Evolutionary conservation across 2,329 filamentous ascomycete species (phyloP), one percentile per base, ranked within the genome.

Genomic region (Paradendryphiella salina): DNA sequence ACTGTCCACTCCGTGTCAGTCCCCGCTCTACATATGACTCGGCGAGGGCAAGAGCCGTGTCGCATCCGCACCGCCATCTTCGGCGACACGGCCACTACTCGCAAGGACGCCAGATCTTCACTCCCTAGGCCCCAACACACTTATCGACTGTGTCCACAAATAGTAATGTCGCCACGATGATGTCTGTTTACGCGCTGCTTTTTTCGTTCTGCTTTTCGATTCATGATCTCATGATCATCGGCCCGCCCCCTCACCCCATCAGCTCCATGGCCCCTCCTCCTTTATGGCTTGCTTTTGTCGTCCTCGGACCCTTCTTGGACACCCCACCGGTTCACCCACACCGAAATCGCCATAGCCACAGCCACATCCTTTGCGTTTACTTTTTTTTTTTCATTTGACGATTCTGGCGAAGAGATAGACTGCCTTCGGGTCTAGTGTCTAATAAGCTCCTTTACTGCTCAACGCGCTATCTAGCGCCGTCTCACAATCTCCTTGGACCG

Each of bases 111-210:
- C 54, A 46, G 49, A 54, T 35, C 50, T 58, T 28, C 50, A 59
- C 31, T 65, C 61, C n/a, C 63, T 62, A 18, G 65, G 64, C 38
- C 68, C 67, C 26, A 70, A 63, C 56, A 70, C 67, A 28, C 64
- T 69, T 29, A 51, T 67, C 54, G 59, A 66, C 45, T 60, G 58
- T 42, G 55, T 60, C 28, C 49, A 54, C 49, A 59, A 54, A 57
- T 57, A 54, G 40, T 71, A 65, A 71, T 52, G 67, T 65, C 51
- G 65, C 65, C 56, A 70, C 62, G 67, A 70, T 65, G 57, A 67
- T 65, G 63, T 60, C 56, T 58, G 54, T 59, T 58, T 44, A 56
- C 55, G 57, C 50, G 59, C 52, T 57, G 55, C 8, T 26, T 61
- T 62, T 63, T 41, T 18, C n/a, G 20, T 38, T 35, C 44, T 20